Evolutionary conservation across 345 rosid species (phyloP), one percentile per base, ranked within the genome.

Genomic region (Alliaria petiolata): DNA sequence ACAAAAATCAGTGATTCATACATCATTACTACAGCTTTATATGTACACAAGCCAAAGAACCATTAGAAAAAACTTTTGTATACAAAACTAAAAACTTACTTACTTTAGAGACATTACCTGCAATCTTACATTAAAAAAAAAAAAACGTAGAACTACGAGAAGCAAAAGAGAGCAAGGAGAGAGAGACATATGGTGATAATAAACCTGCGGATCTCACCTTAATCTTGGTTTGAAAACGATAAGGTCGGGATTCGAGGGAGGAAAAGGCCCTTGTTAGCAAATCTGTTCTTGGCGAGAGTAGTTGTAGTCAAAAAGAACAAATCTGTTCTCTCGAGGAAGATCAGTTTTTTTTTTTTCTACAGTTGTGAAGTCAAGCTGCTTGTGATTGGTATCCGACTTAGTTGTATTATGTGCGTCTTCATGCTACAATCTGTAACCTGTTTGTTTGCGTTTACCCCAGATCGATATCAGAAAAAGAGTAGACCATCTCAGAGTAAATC

Each of bases 391-490:
- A 80, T 74, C 14, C 82, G 84, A 75, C 83, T 86, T 78, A 83
- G 76, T 80, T 93, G 98, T 79, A 89, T 71, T 81, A 86, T 70
- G 67, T 93, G 98, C 25, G 96, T 90, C 82, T 92, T 89, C 97
- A 93, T 81, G 92, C 97, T 93, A 84, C 92, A 85, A 70, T 86
- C 87, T 46, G 89, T 89, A 28, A 91, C 92, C 98, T 90, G 88
- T 76, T 71, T 30, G 49, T 58, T 34, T 20, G 25, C 31, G 15
- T 49, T 30, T 11, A 42, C 44, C 30, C 70, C 26, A 67, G 38
- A 35, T 16, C 16, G 0, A 45, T 15, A 43, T 58, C 77, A 69
- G 63, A 50, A 69, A 22, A 8, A 35, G 19, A 39, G 31, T 54
- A 55, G 25, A 40, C n/a, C 19, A 61, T 56, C 0, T 8, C 38